A percentile compares a stretch with the other conserved stretches of the same genome.
Evolutionary conservation across 2,329 filamentous ascomycete species (phyloP).

Genomic region (Aureobasidium sp.): DNA sequence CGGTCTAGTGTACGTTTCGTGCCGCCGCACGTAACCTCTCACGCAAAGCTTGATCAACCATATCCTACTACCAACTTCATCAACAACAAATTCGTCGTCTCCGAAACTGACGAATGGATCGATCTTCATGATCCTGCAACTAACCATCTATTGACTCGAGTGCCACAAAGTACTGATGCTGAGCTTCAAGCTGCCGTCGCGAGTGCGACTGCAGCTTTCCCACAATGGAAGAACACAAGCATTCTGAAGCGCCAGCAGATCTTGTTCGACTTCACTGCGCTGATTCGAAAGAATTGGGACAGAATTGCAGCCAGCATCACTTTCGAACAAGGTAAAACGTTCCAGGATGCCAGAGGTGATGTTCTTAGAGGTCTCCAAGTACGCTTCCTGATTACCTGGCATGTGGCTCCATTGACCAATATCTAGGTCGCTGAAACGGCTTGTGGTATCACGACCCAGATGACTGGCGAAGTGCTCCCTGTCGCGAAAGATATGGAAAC

Average conservation of each 20-base stretch:
- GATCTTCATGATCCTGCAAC: conserved; percentile 73
- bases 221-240: conserved; percentile 61
- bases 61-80: conserved; percentile 61
- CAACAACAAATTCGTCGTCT: conserved; percentile 60
- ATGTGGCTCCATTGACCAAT: no score
- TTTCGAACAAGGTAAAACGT: conserved; percentile 81
- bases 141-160: conserved; percentile 72
- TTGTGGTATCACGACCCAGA: conserved; percentile 69
- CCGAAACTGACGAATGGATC: conserved; percentile 61
- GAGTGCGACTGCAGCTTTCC: conserved; percentile 65
- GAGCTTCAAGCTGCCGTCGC: conserved; percentile 67
- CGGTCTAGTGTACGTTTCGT: no score
- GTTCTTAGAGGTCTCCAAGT: conserved; percentile 73
- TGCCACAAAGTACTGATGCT: conserved; percentile 72
- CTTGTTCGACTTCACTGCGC: conserved; percentile 71
- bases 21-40: no score
- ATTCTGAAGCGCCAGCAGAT: conserved; percentile 68
- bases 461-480: conserved; percentile 77
- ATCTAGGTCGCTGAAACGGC: conserved; percentile 82
- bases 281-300: conserved; percentile 82
- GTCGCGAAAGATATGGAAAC: conserved; percentile 90
- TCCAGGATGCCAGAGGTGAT: conserved; percentile 74
- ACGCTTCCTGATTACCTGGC: no score
- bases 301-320: conserved; percentile 80
- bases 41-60: conserved; percentile 61